Conservation (phyloP, 495 filamentous ascomycete species). For the Rhypophila decipiens region DNA sequence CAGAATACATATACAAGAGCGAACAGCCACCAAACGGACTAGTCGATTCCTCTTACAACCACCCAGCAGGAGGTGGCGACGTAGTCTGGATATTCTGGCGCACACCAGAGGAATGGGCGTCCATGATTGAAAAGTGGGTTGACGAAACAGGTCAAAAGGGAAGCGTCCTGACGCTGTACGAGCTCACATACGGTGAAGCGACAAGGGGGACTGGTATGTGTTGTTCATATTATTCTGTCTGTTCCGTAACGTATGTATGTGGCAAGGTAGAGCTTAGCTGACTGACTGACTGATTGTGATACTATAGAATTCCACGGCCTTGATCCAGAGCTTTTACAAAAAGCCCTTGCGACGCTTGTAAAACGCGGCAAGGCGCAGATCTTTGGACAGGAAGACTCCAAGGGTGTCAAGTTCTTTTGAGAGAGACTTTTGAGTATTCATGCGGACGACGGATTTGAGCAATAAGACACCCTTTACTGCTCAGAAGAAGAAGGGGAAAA, state of each 20-base stretch:
- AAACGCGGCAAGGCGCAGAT: conserved; percentile 89
- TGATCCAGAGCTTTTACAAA: conserved; percentile 71
- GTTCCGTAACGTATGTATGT: no score
- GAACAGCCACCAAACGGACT: conserved; percentile 41
- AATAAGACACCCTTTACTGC: no score
- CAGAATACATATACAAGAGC: conserved; percentile 59
- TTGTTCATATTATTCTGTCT: not conserved
- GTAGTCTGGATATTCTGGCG: conserved; percentile 42
- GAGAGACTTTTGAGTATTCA: no score
- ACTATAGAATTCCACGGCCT: conserved; percentile 77
- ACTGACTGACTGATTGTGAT: not conserved
- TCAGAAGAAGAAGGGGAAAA: no score
- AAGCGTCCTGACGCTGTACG: conserved; percentile 42
- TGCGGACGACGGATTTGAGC: no score
- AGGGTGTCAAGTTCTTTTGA: conserved; percentile 95
- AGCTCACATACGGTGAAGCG: conserved; percentile 39
- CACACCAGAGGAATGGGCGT: conserved; percentile 45
- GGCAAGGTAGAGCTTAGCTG: no score
- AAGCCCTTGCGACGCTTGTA: conserved; percentile 70
- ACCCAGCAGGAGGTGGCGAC: conserved; percentile 28
- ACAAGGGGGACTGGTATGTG: conserved; percentile 31
- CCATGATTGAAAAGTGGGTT: conserved; percentile 38
- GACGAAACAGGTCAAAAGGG: conserved; percentile 43
- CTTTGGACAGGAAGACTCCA: conserved; percentile 79
- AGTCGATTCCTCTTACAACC: no score